Percentiles rank a stretch among this genome's conserved stretches.
These are phyloP conservation scores for Colletotrichum caudatum DNA, from an alignment of 2,329 filamentous ascomycete genomes.

Conservation along the genomic window DNA sequence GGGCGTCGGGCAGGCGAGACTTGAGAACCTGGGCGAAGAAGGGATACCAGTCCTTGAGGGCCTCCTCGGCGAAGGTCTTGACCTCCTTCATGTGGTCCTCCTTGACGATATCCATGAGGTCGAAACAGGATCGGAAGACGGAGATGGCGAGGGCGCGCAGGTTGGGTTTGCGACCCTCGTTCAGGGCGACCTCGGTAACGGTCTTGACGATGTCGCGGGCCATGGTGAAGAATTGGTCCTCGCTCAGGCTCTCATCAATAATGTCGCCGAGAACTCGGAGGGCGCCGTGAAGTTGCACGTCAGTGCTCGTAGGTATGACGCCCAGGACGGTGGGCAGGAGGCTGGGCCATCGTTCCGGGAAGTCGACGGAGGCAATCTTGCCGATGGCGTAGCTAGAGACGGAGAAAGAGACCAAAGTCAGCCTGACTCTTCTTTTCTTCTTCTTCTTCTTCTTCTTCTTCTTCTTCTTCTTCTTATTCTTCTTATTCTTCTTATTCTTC, in stretches of 20 bases:
- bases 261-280: slow-evolving; percentile 89
- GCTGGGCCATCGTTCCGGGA: slow-evolving; percentile 94
- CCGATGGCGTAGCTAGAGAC: slow-evolving; percentile 77
- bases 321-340: slow-evolving; percentile 84
- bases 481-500: no score
- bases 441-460: neutral
- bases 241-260: slow-evolving; percentile 92
- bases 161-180: slow-evolving; percentile 78
- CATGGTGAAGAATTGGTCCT: slow-evolving; percentile 94
- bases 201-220: slow-evolving; percentile 87
- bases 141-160: slow-evolving; percentile 88
- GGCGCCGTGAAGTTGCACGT: slow-evolving; percentile 87
- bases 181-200: slow-evolving; percentile 84
- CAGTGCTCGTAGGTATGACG: slow-evolving; percentile 79
- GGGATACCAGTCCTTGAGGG: slow-evolving; percentile 85
- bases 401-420: slow-evolving; percentile 33
- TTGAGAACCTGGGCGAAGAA: slow-evolving; percentile 89
- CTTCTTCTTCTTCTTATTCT: neutral
- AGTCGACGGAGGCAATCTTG: slow-evolving; percentile 94
- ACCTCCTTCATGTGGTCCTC: slow-evolving; percentile 90
- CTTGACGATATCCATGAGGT: slow-evolving; percentile 96
- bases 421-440: slow-evolving; percentile 8
- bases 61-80: slow-evolving; percentile 88
- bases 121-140: slow-evolving; percentile 91
- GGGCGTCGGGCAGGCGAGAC: slow-evolving; percentile 76